phyloP scores from a whole-genome alignment of 768 basidiomycete species.

The Pulveroboletus frians region DNA sequence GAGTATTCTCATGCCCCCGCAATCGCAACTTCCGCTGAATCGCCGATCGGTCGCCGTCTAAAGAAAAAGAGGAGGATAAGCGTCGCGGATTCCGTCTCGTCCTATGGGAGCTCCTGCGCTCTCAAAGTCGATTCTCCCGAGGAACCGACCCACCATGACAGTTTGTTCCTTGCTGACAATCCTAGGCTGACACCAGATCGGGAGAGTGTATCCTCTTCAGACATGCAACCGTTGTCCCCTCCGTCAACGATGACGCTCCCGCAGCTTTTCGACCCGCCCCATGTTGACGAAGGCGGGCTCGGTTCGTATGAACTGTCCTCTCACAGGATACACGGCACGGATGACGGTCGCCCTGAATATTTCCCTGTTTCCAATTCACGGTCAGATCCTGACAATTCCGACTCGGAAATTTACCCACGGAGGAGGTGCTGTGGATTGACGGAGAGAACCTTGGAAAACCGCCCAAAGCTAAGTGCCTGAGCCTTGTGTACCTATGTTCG shows the following conservation, averaged over 20 bases:
- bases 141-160: conserved; percentile 14
- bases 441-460: conserved; percentile 24
- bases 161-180: conserved; percentile 25
- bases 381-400: conserved; percentile 30
- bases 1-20: conserved; percentile 34
- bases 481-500: conserved; percentile 3
- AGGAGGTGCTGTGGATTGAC: conserved; percentile 20
- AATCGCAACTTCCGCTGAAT: conserved; percentile 28
- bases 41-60: conserved; percentile 25
- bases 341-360: conserved; percentile 30
- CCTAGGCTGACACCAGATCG: conserved; percentile 31
- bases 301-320: conserved; percentile 26
- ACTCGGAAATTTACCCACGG: conserved; percentile 21
- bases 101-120: conserved; percentile 28
- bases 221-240: conserved; percentile 31
- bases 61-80: conserved; percentile 35
- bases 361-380: conserved; percentile 34
- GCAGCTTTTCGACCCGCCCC: conserved; percentile 24
- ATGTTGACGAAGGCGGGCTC: conserved; percentile 20
- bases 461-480: conserved; percentile 27
- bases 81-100: conserved; percentile 33
- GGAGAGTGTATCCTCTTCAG: conserved; percentile 30
- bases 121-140: conserved; percentile 24
- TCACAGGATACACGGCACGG: conserved; percentile 13
- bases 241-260: conserved; percentile 26